Percentiles rank a stretch among this genome's conserved stretches.
Evolutionary conservation across 768 basidiomycete genomes (phyloP).

Genomic region (Daedalea quercina): DNA sequence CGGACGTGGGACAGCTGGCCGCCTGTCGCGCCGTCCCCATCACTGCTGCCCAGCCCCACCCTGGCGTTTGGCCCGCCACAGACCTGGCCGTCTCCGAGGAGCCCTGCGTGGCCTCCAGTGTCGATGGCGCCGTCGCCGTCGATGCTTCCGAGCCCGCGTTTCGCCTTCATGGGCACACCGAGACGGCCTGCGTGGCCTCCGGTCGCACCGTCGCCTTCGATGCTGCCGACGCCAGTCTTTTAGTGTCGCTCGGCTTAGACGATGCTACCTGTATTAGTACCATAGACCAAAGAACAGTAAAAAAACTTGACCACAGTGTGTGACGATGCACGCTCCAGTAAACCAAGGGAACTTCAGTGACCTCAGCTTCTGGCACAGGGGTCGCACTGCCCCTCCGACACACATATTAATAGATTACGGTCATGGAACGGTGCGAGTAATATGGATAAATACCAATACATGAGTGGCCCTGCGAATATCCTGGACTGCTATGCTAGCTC

Average conservation of each 20-base stretch:
- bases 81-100: neutral
- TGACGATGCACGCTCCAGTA: no score
- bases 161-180: neutral
- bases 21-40: neutral
- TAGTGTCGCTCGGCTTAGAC: neutral
- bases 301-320: no score
- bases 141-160: neutral
- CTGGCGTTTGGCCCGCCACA: neutral
- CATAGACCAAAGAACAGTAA: no score
- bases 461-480: neutral
- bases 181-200: neutral
- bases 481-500: constrained; percentile 43
- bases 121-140: neutral
- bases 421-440: neutral
- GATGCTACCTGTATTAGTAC: no score
- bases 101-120: neutral
- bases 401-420: no score
- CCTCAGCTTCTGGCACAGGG: no score
- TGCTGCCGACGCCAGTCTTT: neutral
- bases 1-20: neutral
- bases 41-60: neutral
- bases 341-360: no score
- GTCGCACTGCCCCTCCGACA: no score
- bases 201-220: neutral
- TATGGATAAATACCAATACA: neutral